These are phyloP conservation scores for Colletotrichum ledebouriae DNA, from an alignment of 2,329 filamentous ascomycete genomes.

Conservation along the genomic window DNA sequence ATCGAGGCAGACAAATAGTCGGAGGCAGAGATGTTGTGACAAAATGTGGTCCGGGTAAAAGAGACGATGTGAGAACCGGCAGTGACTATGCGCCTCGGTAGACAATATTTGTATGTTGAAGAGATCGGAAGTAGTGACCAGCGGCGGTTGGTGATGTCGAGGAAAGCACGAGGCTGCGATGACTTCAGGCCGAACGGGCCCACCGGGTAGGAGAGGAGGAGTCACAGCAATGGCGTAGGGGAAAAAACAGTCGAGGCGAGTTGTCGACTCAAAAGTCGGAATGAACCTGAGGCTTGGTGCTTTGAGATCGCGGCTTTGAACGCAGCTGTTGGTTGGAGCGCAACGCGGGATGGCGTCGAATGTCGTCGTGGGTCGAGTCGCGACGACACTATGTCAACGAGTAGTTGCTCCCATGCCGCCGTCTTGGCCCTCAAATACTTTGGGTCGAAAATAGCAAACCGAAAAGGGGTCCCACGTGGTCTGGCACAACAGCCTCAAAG, in stretches of 20 bases:
- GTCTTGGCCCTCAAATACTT: constrained; percentile 10
- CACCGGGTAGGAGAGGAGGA: neutral
- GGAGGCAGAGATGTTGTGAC: too few species aligned
- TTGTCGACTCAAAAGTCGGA: neutral
- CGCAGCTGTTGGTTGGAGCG: constrained; percentile 3
- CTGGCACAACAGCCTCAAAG: constrained; percentile 1
- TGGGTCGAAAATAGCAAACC: neutral
- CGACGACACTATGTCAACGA: constrained; percentile 32
- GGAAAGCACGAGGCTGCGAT: constrained; percentile 26
- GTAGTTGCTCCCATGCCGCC: constrained; percentile 24
- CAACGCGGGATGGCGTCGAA: constrained; percentile 23
- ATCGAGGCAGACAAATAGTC: neutral
- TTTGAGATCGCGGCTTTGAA: neutral
- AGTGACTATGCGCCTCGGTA: too few species aligned
- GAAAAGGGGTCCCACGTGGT: neutral
- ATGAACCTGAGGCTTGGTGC: neutral
- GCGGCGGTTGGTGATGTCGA: neutral
- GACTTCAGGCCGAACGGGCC: neutral
- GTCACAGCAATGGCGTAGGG: too few species aligned
- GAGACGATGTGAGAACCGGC: too few species aligned
- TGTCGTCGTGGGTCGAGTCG: constrained; percentile 26
- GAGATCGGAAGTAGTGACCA: too few species aligned
- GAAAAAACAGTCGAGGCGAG: neutral
- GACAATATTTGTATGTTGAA: too few species aligned
- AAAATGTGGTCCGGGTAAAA: too few species aligned